Evolutionary conservation across 2,329 filamentous ascomycete species (phyloP).

Genomic region (Parastagonospora avenae): DNA sequence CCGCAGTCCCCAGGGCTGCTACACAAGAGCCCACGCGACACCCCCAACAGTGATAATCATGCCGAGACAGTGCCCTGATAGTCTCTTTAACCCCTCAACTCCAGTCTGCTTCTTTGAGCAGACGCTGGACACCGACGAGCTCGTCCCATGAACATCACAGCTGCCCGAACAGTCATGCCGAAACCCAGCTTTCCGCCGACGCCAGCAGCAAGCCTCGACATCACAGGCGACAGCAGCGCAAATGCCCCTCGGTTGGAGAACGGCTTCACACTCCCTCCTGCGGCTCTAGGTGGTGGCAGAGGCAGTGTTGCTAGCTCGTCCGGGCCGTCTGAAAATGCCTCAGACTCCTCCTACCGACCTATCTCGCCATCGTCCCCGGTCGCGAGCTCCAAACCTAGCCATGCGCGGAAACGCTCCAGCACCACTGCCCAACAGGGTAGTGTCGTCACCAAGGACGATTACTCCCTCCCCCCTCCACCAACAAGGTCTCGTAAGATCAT

Average conservation of each 20-base stretch:
- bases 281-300: conserved; percentile 63
- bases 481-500: conserved; percentile 95
- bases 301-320: conserved; percentile 53
- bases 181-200: conserved; percentile 72
- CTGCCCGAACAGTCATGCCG: conserved; percentile 60
- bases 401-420: conserved; percentile 40
- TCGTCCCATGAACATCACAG: conserved; percentile 17
- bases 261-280: conserved; percentile 76
- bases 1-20: conserved; percentile 13
- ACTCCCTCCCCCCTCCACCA: conserved; percentile 87
- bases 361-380: conserved; percentile 49
- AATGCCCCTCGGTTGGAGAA: conserved; percentile 67
- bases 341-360: conserved; percentile 59
- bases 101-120: conserved; percentile 3
- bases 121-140: conserved; percentile 12
- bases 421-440: conserved; percentile 29
- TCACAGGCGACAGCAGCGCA: conserved; percentile 71
- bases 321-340: conserved; percentile 53
- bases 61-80: conserved; percentile 11
- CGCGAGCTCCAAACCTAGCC: conserved; percentile 35
- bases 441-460: conserved; percentile 63
- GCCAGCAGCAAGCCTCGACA: conserved; percentile 79
- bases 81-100: conserved; percentile 15
- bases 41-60: conserved; percentile 27
- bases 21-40: conserved; percentile 39